Evolutionary conservation across 176 grass and related monocot genomes (phyloP).

Genomic region (Aegilops umbellulata): DNA sequence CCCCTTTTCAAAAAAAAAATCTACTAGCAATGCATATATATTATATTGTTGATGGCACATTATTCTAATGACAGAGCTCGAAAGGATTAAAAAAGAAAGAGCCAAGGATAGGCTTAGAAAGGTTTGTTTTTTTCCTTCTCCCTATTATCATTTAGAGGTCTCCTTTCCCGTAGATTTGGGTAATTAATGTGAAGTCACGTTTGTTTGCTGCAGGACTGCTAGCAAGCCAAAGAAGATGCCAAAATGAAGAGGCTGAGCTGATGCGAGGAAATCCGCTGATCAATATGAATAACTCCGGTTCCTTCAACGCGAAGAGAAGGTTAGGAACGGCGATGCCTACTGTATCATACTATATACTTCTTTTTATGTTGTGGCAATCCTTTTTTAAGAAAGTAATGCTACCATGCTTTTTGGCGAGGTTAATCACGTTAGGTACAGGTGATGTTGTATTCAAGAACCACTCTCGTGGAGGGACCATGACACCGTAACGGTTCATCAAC

Average conservation of each 20-base stretch:
- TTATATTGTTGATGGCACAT: too few species aligned
- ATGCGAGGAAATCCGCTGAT: conserved; percentile 85
- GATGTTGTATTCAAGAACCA: conserved; percentile 44
- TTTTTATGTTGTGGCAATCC: neutral
- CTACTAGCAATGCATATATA: too few species aligned
- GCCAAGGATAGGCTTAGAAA: too few species aligned
- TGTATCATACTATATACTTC: neutral
- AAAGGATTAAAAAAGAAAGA: conserved; percentile 80
- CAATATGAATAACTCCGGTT: conserved; percentile 64
- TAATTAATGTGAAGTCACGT: neutral
- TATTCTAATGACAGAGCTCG: conserved; percentile 89
- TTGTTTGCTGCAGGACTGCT: conserved; percentile 46
- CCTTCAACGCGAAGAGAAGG: conserved; percentile 92
- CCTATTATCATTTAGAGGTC: too few species aligned
- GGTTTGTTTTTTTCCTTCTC: too few species aligned
- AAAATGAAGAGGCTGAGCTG: conserved; percentile 80
- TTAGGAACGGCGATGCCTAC: neutral
- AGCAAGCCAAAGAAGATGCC: conserved; percentile 76
- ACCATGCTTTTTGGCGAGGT: neutral
- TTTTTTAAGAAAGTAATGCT: neutral
- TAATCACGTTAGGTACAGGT: conserved; percentile 5
- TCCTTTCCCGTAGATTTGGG: neutral
- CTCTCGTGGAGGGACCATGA: conserved; percentile 76
- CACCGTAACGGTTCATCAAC: conserved; percentile 84
- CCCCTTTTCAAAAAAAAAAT: too few species aligned